phyloP scores from a whole-genome alignment of 345 rosid genomes.

The Murraya koenigii region DNA sequence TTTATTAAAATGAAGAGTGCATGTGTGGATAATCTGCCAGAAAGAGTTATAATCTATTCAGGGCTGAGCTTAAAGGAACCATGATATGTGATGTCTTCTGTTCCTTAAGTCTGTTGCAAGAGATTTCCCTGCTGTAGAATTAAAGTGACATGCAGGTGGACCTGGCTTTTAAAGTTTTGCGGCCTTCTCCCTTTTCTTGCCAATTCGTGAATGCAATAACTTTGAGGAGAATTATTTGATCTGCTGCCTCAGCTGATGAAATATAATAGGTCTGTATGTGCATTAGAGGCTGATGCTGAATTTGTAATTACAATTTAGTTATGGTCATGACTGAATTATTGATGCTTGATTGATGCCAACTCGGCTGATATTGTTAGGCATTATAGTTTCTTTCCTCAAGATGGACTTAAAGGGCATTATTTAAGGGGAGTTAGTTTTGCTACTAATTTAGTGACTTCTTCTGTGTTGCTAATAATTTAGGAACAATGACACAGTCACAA shows the following conservation, averaged over 20 bases:
- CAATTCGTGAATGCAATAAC: neutral
- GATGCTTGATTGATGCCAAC: neutral
- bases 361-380: neutral
- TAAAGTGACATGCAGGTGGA: neutral
- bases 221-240: neutral
- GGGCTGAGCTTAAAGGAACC: neutral
- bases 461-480: too few species aligned
- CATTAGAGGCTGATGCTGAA: neutral
- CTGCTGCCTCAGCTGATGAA: neutral
- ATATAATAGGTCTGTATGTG: neutral
- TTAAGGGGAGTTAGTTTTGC: neutral
- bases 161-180: neutral
- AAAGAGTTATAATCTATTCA: neutral
- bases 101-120: neutral
- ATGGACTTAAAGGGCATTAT: neutral
- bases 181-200: neutral
- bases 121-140: neutral
- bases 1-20: constrained; percentile 1
- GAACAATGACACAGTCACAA: too few species aligned
- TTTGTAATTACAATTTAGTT: neutral
- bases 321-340: neutral
- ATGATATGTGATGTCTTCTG: neutral
- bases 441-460: neutral
- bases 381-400: neutral
- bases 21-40: neutral